Conservation (phyloP, 139 green algal genomes). For the Picochlorum costavermella region DNA sequence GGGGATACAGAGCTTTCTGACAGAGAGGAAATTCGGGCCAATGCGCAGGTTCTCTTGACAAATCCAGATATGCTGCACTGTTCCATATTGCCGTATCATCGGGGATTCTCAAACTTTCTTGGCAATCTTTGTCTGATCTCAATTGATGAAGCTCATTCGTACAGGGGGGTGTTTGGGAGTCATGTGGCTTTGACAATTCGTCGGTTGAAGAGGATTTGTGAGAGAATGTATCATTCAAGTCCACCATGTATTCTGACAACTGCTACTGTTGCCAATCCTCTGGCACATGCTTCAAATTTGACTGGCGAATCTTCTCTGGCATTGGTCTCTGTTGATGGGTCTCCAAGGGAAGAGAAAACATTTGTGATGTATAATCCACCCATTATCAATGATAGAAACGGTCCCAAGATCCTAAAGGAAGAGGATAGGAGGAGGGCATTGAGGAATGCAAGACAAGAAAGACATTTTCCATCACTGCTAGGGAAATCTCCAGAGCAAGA, state of each 20-base stretch:
- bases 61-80: slow-evolving; percentile 98
- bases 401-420: neutral
- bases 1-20: slow-evolving; percentile 66
- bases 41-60: slow-evolving; percentile 72
- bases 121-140: slow-evolving; percentile 68
- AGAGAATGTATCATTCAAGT: slow-evolving; percentile 36
- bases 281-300: slow-evolving; percentile 50
- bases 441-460: slow-evolving; percentile 3
- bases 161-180: slow-evolving; percentile 81
- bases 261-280: slow-evolving; percentile 85
- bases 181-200: slow-evolving; percentile 83
- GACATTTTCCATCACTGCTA: neutral
- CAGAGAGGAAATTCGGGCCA: slow-evolving; percentile 27
- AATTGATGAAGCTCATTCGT: slow-evolving; percentile 86
- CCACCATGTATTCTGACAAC: slow-evolving; percentile 60
- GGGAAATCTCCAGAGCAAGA: neutral
- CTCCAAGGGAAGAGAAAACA: slow-evolving; percentile 61
- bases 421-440: neutral
- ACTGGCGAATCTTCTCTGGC: slow-evolving; percentile 32
- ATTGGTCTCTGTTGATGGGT: slow-evolving; percentile 68
- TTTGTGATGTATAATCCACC: slow-evolving; percentile 96
- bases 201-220: slow-evolving; percentile 71
- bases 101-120: slow-evolving; percentile 59
- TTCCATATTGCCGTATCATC: slow-evolving; percentile 70
- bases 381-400: slow-evolving; percentile 19